Conservation (phyloP, 2,329 filamentous ascomycete genomes). For the Pestalotiopsis sp. region DNA sequence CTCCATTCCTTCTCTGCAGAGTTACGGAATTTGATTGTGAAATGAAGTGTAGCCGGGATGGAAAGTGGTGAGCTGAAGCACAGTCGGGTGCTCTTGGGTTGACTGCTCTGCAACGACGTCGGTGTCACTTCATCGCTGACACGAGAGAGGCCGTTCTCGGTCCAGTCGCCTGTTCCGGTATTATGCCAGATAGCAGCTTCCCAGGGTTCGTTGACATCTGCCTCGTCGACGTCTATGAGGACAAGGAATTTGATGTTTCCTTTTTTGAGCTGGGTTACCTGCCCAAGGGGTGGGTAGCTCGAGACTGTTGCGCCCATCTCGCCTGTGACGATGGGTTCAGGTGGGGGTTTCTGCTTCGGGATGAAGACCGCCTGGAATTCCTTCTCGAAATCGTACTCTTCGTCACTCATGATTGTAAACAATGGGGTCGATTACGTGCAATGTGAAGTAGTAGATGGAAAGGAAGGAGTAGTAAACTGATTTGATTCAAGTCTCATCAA, state of each 20-base stretch:
- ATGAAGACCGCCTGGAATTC: slow-evolving; percentile 40
- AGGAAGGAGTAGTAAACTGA: not conserved
- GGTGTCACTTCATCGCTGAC: slow-evolving; percentile 36
- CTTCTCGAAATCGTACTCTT: slow-evolving; percentile 37
- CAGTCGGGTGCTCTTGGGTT: slow-evolving; percentile 38
- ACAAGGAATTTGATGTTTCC: slow-evolving; percentile 63
- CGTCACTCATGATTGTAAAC: slow-evolving; percentile 19
- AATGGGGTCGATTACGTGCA: not conserved
- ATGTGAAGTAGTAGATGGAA: not conserved
- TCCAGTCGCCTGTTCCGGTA: slow-evolving; percentile 56
- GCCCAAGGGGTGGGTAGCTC: slow-evolving; percentile 73
- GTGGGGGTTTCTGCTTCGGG: slow-evolving; percentile 38
- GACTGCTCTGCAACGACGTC: slow-evolving; percentile 51
- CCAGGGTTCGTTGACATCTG: slow-evolving; percentile 62
- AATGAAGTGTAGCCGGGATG: slow-evolving; percentile 55
- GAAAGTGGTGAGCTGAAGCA: slow-evolving; percentile 58
- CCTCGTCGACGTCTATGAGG: slow-evolving; percentile 66
- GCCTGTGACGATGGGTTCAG: slow-evolving; percentile 23
- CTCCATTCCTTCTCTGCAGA: slow-evolving; percentile 60
- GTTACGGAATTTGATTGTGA: slow-evolving; percentile 72
- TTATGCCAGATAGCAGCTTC: slow-evolving; percentile 77
- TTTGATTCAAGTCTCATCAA: not conserved
- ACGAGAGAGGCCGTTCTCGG: slow-evolving; percentile 49
- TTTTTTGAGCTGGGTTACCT: slow-evolving; percentile 64
- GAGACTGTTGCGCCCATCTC: slow-evolving; percentile 43